These are phyloP conservation scores for Melocanna baccifera DNA, from an alignment of 176 grass and related monocot genomes.

Conservation along the genomic window DNA sequence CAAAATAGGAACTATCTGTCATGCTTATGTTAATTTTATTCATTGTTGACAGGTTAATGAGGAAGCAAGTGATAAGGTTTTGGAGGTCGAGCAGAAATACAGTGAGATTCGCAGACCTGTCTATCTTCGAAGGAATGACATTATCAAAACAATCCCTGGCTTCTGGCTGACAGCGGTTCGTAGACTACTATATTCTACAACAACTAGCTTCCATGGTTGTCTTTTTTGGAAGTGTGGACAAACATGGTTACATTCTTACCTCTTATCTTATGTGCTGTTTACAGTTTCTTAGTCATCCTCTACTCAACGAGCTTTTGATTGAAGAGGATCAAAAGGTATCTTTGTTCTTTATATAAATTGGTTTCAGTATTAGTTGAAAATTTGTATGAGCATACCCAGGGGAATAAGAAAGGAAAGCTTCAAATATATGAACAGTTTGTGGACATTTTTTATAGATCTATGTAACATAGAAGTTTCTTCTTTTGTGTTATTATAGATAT, in stretches of 20 bases:
- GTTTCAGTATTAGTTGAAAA: not conserved
- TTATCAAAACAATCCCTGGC: conserved; percentile 82
- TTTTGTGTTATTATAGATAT: conserved; percentile 55
- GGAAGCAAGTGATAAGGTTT: conserved; percentile 87
- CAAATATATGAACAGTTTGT: not conserved
- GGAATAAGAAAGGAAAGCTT: not conserved
- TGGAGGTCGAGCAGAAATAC: conserved; percentile 94
- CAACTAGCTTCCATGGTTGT: not conserved
- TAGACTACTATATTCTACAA: conserved; percentile 1
- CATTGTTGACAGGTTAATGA: conserved; percentile 75
- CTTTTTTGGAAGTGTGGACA: not conserved
- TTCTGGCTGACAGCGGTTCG: conserved; percentile 92
- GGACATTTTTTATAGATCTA: not conserved
- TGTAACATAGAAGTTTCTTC: not conserved
- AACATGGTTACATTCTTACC: conserved; percentile 11
- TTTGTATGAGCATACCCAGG: not conserved
- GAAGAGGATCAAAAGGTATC: conserved; percentile 94
- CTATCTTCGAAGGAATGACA: conserved; percentile 63
- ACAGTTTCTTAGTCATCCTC: conserved; percentile 94
- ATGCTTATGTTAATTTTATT: conserved; percentile 11
- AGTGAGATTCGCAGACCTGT: conserved; percentile 91
- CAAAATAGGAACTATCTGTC: not conserved
- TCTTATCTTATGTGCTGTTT: conserved; percentile 22
- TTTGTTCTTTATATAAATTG: not conserved
- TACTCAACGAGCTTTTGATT: conserved; percentile 72